Base-by-base conservation (phyloP, 371 early-diverging fungal species). In the Mortierella sp. region DNA sequence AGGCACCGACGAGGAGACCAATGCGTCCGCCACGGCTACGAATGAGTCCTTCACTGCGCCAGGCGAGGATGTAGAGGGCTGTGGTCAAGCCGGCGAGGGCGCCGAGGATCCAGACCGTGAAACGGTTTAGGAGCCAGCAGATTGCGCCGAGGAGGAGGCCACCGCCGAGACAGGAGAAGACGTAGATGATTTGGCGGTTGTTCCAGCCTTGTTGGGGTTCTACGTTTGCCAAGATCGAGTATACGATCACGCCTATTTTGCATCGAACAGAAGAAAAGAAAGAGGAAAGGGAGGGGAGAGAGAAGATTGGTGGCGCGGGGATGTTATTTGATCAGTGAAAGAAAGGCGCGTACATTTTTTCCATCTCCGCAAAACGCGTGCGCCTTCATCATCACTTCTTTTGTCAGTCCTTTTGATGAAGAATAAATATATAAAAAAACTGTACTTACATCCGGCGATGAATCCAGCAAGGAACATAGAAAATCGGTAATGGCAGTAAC, bases 131-230 rank as follows among this genome's bases (percentile, higher is more conserved):
- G 58, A 85, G 38, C 71, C 46, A 74, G 49, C 79, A 79, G 35
- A 81, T 41, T 21, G 71, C 16, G 78, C 80, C 78, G 78, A 83
- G 27, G 91, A 94, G 86, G 94, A 97, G 90, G 95, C 96, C 84
- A 92, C 94, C 85, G 91, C 97, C 80, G 89, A 96, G 84, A 94
- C 97, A 80, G 97, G 96, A 83, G 94, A 96, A 89, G 93, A 98
- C 90, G 95, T 97, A 83, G 96, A 99, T 87, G 97, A 99, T 91
- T 90, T 91, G 87, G 43, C 72, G 48, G 6, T 68, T 18, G 38
- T 74, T 35, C 85, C 85, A 85, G 3, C 82, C 82, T 6, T 89
- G 81, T 16, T 79, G 48, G 2, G 90, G 89, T 76, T 91, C 90
- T 11, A 89, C 90, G 48, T 93, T 93, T 4, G 81, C 80, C 43